These are phyloP conservation scores for Geum urbanum DNA, from an alignment of 306 rosid genomes.

Conservation along the genomic window DNA sequence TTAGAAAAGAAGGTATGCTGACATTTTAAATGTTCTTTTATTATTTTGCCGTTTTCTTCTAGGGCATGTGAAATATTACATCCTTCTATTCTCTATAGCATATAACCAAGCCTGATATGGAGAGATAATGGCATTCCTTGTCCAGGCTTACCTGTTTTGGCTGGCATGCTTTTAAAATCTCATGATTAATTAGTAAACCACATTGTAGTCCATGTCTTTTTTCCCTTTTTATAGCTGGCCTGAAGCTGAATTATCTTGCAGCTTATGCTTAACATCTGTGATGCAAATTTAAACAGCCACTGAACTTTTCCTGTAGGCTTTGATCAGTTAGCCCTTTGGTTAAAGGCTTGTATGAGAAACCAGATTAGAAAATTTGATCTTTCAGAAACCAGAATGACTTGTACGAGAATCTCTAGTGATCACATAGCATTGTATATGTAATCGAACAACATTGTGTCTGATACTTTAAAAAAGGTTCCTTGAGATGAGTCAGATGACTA, in stretches of 20 bases:
- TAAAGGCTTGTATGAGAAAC: neutral
- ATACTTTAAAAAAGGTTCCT: too few relatives aligned
- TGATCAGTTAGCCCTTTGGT: neutral
- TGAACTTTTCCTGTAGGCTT: neutral
- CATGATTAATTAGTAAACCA: too few relatives aligned
- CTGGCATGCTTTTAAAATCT: constrained; percentile 61
- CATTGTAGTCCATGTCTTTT: neutral
- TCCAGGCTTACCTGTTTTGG: constrained; percentile 73
- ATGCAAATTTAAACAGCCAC: constrained; percentile 41
- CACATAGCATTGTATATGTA: too few relatives aligned
- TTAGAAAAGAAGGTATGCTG: constrained; percentile 58
- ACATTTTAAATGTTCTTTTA: constrained; percentile 3
- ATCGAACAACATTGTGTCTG: too few relatives aligned
- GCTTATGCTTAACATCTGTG: constrained; percentile 83
- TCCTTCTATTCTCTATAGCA: constrained; percentile 2
- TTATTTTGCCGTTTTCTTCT: neutral
- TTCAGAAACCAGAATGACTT: neutral
- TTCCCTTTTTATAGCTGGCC: too few relatives aligned
- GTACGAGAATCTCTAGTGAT: too few relatives aligned
- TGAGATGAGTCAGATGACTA: too few relatives aligned
- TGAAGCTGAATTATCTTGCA: constrained; percentile 30
- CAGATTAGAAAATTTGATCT: neutral
- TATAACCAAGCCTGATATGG: too few relatives aligned
- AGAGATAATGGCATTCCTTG: constrained; percentile 17
- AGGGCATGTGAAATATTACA: neutral